These are phyloP conservation scores for Mrakia gelida DNA, from an alignment of 768 basidiomycete species.

Conservation along the genomic window DNA sequence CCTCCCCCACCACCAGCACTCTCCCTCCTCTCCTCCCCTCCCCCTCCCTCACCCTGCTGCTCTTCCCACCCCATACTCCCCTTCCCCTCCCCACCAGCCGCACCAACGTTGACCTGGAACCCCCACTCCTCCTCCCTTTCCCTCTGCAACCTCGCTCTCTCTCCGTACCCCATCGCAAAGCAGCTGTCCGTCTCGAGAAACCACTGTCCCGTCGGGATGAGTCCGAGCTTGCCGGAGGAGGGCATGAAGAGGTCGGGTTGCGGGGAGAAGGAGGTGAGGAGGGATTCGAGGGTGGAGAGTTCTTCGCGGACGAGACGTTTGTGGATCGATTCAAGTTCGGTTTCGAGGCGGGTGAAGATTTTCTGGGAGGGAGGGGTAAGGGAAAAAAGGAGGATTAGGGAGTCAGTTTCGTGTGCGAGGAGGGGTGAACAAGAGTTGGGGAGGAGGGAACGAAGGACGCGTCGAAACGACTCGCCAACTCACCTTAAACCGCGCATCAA, in stretches of 20 bases:
- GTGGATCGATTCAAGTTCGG: slow-evolving; percentile 11
- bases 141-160: slow-evolving; percentile 1
- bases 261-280: slow-evolving; percentile 1
- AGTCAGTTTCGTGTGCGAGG: no score
- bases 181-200: slow-evolving; percentile 5
- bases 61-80: background rate
- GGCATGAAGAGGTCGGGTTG: slow-evolving; percentile 10
- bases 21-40: background rate
- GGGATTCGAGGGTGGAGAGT: slow-evolving; percentile 11
- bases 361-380: background rate
- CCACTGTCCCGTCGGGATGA: background rate
- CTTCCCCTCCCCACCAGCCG: background rate
- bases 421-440: no score
- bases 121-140: background rate
- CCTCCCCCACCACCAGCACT: background rate
- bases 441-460: no score
- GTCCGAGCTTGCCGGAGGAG: background rate
- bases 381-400: background rate
- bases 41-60: background rate
- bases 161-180: background rate
- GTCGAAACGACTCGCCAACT: background rate
- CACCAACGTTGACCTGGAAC: background rate
- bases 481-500: slow-evolving; percentile 21
- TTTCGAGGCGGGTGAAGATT: slow-evolving; percentile 9
- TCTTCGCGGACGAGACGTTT: slow-evolving; percentile 18